These are phyloP conservation scores for Cydonia oblonga DNA, from an alignment of 331 rosid genomes.

Conservation along the genomic window DNA sequence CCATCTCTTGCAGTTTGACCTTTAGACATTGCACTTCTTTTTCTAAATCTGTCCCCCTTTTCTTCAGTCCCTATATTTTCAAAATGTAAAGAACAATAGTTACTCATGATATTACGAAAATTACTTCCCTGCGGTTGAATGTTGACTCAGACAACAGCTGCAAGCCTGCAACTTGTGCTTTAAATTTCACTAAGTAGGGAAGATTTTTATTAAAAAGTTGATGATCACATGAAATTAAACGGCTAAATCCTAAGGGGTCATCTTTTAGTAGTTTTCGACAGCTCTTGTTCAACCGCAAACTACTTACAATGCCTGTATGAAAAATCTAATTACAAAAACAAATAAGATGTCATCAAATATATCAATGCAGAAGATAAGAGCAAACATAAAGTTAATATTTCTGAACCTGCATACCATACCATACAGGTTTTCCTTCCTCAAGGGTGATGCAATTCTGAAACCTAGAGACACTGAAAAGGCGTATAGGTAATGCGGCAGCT, in stretches of 20 bases:
- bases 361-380: neutral
- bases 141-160: no score
- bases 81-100: neutral
- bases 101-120: no score
- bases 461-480: neutral
- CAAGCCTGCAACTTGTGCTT: neutral
- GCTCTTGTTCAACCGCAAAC: no score
- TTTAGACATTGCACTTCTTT: neutral
- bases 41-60: neutral
- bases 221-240: neutral
- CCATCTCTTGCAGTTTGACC: conserved; percentile 4
- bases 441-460: neutral
- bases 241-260: neutral
- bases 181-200: neutral
- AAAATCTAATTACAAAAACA: neutral
- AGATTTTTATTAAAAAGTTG: neutral
- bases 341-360: neutral
- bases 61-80: neutral
- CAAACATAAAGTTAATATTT: neutral
- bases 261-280: no score
- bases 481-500: neutral
- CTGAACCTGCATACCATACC: neutral
- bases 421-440: neutral
- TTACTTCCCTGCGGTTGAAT: no score
- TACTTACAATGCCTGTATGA: neutral